Percentiles rank a stretch among this genome's conserved stretches.
Evolutionary conservation across 768 basidiomycete genomes (phyloP).

Genomic region (Tricholomella constricta): DNA sequence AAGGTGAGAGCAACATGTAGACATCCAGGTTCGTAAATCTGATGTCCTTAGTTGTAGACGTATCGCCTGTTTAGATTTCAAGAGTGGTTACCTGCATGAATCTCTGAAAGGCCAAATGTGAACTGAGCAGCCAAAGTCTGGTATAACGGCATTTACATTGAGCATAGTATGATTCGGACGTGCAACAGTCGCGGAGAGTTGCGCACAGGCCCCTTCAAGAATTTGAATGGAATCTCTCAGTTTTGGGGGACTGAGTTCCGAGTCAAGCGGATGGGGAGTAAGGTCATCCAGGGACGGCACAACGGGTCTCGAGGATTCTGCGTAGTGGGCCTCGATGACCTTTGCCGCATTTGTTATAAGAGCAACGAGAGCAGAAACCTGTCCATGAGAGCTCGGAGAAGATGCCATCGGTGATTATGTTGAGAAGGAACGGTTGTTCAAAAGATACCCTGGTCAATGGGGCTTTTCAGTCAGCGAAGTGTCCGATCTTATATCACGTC

Average conservation of each 20-base stretch:
- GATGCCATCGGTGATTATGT: background rate
- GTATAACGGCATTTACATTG: slow-evolving; percentile 17
- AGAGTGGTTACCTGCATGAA: slow-evolving; percentile 2
- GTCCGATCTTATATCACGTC: too few relatives aligned
- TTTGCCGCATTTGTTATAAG: slow-evolving; percentile 18
- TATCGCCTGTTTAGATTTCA: background rate
- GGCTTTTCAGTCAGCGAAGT: too few relatives aligned
- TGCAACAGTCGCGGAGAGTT: slow-evolving; percentile 25
- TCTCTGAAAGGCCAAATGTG: background rate
- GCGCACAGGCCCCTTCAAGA: slow-evolving; percentile 30
- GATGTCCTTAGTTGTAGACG: background rate
- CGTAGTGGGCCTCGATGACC: slow-evolving; percentile 17
- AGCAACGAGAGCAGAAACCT: slow-evolving; percentile 16
- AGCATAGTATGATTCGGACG: slow-evolving; percentile 25
- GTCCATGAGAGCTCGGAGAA: background rate
- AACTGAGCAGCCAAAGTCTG: background rate
- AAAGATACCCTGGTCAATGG: too few relatives aligned
- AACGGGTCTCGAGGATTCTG: slow-evolving; percentile 2
- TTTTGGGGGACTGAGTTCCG: slow-evolving; percentile 11
- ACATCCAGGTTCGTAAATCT: slow-evolving; percentile 35
- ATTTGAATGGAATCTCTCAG: slow-evolving; percentile 25
- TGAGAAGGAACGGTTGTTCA: background rate
- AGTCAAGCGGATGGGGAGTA: slow-evolving; percentile 23
- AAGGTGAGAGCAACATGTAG: slow-evolving; percentile 35
- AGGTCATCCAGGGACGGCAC: slow-evolving; percentile 25